Base-by-base conservation (phyloP, 169 alveolate species). In the Plasmodium blacklocki region DNA sequence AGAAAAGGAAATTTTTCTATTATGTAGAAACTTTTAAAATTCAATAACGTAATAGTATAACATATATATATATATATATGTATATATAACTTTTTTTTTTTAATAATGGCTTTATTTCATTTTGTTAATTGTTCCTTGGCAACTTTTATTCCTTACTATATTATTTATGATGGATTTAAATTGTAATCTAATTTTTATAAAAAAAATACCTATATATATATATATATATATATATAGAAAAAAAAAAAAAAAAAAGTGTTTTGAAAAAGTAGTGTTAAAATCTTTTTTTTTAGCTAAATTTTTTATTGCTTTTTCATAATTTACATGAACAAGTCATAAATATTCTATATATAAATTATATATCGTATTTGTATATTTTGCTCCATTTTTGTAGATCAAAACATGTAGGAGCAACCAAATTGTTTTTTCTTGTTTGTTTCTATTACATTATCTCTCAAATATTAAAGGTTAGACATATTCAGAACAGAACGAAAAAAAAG, bases 121-220 rank as follows among this genome's bases (percentile, higher is more conserved):
- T 76, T 76, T 63, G 89, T 76, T 59, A 76, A 76, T 54, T 76
- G 89, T 49, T 76, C 89, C 19, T 39, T 76, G 26, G 29, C 89
- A 15, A 73, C 75, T 66, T 76, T 76, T 23, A 52, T 60, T n/a
- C 89, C 89, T 7, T 76, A 76, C 39, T 76, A 76, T 58, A 76
- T 76, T 8, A 76, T 76, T 49, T 76, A 19, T 9, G 89, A 76
- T 56, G 89, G 89, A 76, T 76, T 63, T 63, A 76, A 76, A 19
- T 64, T 76, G 89, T 76, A 76, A 76, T 23, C 12, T 64, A 8
- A 64, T 68, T 45, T 3, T 29, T 11, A 26, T 15, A 64, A 64
- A 64, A 19, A 64, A 64, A 8, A 64, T n/a, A 64, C 2, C 11
- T 26, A 64, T 26, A 64, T 11, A 59, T 59, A n/a, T 8, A 21